Evolutionary conservation across 2,329 filamentous ascomycete genomes (phyloP).

Genomic region (Chalara sp.): DNA sequence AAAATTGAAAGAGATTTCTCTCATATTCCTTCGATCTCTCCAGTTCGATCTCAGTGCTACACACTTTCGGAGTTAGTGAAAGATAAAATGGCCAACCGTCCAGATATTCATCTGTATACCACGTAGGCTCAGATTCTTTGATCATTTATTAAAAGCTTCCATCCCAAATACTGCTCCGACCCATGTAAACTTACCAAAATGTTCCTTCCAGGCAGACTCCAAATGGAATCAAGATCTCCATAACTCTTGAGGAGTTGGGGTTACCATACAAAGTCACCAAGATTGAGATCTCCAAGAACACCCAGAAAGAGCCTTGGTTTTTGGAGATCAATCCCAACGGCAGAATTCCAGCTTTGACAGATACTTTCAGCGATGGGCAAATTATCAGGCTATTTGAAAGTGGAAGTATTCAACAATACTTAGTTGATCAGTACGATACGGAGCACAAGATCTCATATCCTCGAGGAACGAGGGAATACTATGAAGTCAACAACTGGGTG

Average conservation of each 20-base stretch:
- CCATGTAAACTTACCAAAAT: constrained; percentile 39
- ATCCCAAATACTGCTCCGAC: constrained; percentile 23
- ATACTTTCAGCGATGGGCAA: constrained; percentile 68
- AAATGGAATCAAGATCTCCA: constrained; percentile 86
- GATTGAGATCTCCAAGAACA: constrained; percentile 67
- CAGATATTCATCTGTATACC: constrained; percentile 19
- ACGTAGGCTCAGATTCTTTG: not conserved
- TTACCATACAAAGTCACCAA: constrained; percentile 71
- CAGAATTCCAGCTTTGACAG: constrained; percentile 80
- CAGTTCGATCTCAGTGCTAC: too few species aligned
- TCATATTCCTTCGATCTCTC: too few species aligned
- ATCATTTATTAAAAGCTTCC: too few species aligned
- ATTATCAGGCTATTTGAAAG: constrained; percentile 75
- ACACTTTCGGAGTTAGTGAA: constrained; percentile 13
- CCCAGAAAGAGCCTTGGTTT: constrained; percentile 85
- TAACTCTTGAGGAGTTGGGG: constrained; percentile 77
- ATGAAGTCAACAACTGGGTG: constrained; percentile 75
- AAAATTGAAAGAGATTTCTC: too few species aligned
- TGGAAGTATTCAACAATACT: constrained; percentile 77
- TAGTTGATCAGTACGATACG: constrained; percentile 73
- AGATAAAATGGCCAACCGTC: constrained; percentile 35
- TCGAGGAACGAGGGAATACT: constrained; percentile 63
- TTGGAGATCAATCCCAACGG: constrained; percentile 90
- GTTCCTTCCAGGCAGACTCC: constrained; percentile 51
- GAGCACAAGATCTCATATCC: constrained; percentile 81